Percentiles rank a stretch among this genome's conserved stretches.
phyloP scores from a whole-genome alignment of 495 filamentous ascomycete species.

The Neurospora discreta region DNA sequence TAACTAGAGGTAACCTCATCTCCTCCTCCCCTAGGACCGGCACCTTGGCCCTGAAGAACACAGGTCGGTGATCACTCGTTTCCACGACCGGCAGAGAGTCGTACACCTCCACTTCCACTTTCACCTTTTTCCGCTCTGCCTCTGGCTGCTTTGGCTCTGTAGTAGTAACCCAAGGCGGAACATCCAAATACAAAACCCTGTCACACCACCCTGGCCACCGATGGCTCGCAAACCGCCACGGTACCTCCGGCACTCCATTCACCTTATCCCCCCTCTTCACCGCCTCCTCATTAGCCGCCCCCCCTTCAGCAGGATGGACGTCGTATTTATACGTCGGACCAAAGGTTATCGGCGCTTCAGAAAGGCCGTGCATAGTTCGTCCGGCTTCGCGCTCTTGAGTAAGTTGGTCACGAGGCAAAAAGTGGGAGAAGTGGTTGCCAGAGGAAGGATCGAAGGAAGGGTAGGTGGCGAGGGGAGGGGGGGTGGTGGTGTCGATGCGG shows the following conservation, averaged over 20 bases:
- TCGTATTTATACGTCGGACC: constrained; percentile 84
- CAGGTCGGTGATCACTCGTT: constrained; percentile 78
- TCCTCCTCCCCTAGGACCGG: constrained; percentile 33
- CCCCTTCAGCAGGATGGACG: constrained; percentile 16
- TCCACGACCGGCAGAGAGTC: constrained; percentile 60
- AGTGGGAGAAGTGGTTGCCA: constrained; percentile 33
- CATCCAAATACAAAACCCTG: constrained; percentile 68
- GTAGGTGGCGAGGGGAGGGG: constrained; percentile 43
- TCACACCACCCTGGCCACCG: constrained; percentile 95
- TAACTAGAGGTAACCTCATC: constrained; percentile 10
- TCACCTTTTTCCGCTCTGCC: constrained; percentile 7
- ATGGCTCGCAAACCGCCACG: constrained; percentile 66
- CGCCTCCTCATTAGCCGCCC: constrained; percentile 12
- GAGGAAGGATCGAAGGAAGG: constrained; percentile 47
- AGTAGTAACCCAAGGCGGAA: constrained; percentile 37
- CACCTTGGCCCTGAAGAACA: constrained; percentile 53
- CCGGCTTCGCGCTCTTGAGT: constrained; percentile 51
- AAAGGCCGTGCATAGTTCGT: constrained; percentile 61
- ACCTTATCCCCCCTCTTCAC: background rate
- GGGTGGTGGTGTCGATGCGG: constrained; percentile 56
- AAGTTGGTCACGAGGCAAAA: constrained; percentile 69
- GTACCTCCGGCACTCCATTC: constrained; percentile 25
- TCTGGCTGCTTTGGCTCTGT: background rate
- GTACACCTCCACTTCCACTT: constrained; percentile 49
- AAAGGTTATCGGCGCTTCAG: constrained; percentile 65